Evolutionary conservation across 75 land plant genomes (phyloP), one percentile per base, ranked within the genome.

Genomic region (Picea glauca): DNA sequence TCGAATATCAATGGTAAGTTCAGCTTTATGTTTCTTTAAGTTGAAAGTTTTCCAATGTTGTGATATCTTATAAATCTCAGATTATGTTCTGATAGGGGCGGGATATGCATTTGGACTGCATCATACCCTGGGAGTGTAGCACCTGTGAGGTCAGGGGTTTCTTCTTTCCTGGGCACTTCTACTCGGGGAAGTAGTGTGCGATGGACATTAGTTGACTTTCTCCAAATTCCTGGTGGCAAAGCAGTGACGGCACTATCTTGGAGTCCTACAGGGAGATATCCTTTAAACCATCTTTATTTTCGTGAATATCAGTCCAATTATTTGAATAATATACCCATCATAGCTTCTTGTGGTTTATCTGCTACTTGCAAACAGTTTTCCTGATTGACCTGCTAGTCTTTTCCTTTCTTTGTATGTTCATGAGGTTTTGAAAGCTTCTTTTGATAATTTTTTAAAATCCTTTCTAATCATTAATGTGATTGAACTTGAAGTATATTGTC

Each of bases 261-360:
- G 98, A 94, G 91, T 82, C 99, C 99, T 18, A 76, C 85, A 87
- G 99, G 99, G 81, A 90, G 96, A 93, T 96, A 93, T 96, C 98
- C 98, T 76, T 31, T 61, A 31, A 74, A 33, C 14, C 50, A 31
- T 76, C 72, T 0, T 74, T 11, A 62, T 78, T 66, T 66, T 78
- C 32, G 23, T 43, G 26, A 70, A 23, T 40, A 70, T 43, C 21
- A 70, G 43, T 35, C 5, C 20, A 35, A 5, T 33, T 70, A 35
- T 46, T 43, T 68, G 20, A 50, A 12, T 43, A 70, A 20, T n/a
- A 3, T 11, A 40, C 23, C 50, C 9, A 43, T 70, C 12, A 9
- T 3, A 40, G 20, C 74, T 70, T 6, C 26, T 40, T 40, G 6
- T 43, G 18, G 54, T 70, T 43, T 43, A 35, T 17, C 35, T 70